A percentile compares a stretch with the other conserved stretches of the same genome.
Conservation (phyloP, 228 moss, liverwort and hornwort species). For the Sphagnum fallax region DNA sequence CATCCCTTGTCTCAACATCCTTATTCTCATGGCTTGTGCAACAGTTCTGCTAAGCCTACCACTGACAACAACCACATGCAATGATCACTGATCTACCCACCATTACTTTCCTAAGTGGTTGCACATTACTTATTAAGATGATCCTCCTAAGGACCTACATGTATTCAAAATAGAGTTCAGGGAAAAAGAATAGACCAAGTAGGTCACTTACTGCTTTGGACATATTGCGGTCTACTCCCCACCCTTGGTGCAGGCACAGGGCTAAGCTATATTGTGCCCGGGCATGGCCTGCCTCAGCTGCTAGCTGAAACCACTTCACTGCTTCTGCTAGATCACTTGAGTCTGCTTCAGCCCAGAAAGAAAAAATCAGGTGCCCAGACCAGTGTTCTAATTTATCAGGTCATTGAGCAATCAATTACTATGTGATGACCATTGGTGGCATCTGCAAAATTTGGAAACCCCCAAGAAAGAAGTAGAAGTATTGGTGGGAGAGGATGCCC, state of each 20-base stretch:
- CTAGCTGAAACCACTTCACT: conserved; percentile 61
- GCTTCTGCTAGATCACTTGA: conserved; percentile 43
- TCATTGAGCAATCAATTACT: no score
- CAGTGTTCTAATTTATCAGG: neutral
- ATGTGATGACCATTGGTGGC: no score
- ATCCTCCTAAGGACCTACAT: no score
- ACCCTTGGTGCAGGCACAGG: conserved; percentile 72
- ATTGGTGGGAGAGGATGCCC: no score
- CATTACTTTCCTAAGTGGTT: no score
- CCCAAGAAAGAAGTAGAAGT: no score
- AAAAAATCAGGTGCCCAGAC: neutral
- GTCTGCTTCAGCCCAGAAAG: conserved; percentile 27
- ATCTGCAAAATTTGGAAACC: no score
- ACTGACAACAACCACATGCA: neutral
- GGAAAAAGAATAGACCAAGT: neutral
- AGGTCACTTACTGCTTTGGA: conserved; percentile 52
- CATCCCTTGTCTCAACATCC: neutral
- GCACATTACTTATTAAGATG: no score
- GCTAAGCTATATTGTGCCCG: conserved; percentile 76
- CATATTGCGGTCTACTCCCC: conserved; percentile 49
- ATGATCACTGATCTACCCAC: neutral
- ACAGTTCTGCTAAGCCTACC: neutral
- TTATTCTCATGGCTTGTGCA: neutral
- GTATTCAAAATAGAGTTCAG: no score
- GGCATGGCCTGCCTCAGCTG: conserved; percentile 60